Base-by-base conservation (phyloP, 2,329 filamentous ascomycete genomes). In the Ophiostoma tasmaniense region DNA sequence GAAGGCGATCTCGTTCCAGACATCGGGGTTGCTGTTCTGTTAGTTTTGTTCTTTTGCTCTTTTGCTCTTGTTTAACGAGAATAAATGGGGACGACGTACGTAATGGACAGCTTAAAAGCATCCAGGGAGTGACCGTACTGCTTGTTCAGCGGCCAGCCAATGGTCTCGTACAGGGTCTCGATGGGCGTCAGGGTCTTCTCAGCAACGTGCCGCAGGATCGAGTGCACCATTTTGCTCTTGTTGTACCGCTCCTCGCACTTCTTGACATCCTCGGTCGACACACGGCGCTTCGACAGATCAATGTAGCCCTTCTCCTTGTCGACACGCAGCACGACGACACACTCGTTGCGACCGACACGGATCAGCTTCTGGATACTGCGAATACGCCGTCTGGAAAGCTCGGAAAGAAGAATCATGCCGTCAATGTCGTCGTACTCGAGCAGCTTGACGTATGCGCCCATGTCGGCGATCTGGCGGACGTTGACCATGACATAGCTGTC, bases 401-500 rank as follows among this genome's bases (percentile, higher is more conserved):
- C 95, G 76, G 92, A 97, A 74, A 99, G 92, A 74, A 99, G 84
- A 77, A 99, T 99, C 96, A 99, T 99, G 87, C 95, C 95, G 79
- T 99, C 96, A 77, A 99, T 99, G 83, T 98, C 97, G 82, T 99
- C 95, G 82, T 99, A 99, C 83, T 99, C 95, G 75, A 99, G 90
- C 69, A 99, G 89, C 84, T 99, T 99, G 78, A 99, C 96, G 80
- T 99, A 99, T 76, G 96, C 95, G 80, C 95, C 95, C 96, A 99
- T 99, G 82, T 99, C 96, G 80, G 95, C 95, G 79, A 99, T 99
- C 91, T 95, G 93, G 87, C 72, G 72, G 59, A 74, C 95, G 81
- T 98, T 99, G 80, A 99, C 95, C 95, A 99, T 99, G 79, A 99
- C 96, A 82, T 97, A 98, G 85, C 92, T 96, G 83, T 99, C 95